phyloP scores from a whole-genome alignment of 805 yeast genomes.

The Ogataea minuta region DNA sequence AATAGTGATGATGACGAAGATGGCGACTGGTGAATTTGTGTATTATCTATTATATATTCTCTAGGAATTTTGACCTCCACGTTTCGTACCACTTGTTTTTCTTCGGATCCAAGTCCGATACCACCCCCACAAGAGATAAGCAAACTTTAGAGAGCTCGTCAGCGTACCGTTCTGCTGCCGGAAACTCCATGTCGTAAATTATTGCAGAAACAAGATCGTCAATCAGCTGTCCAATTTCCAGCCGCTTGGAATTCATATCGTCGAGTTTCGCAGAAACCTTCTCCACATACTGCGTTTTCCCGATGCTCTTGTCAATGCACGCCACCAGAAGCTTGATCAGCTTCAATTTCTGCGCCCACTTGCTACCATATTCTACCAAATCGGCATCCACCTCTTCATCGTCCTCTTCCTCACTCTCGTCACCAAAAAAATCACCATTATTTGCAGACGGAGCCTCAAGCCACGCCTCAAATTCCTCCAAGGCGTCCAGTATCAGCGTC shows the following conservation, averaged over 20 bases:
- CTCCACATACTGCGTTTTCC: constrained; percentile 31
- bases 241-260: constrained; percentile 42
- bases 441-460: constrained; percentile 53
- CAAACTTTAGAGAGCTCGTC: constrained; percentile 23
- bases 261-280: constrained; percentile 46
- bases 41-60: constrained; percentile 13
- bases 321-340: constrained; percentile 56
- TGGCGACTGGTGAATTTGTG: constrained; percentile 54
- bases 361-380: constrained; percentile 36
- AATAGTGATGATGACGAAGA: constrained; percentile 83
- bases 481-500: constrained; percentile 54
- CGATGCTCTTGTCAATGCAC: constrained; percentile 58
- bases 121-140: constrained; percentile 34
- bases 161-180: constrained; percentile 30
- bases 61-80: constrained; percentile 48
- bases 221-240: constrained; percentile 41
- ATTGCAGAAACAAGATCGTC: constrained; percentile 61
- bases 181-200: constrained; percentile 44
- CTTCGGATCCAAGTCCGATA: constrained; percentile 49
- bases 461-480: constrained; percentile 71
- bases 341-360: constrained; percentile 53
- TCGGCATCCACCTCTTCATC: constrained; percentile 25
- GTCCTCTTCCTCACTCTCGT: constrained; percentile 21
- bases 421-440: constrained; percentile 55
- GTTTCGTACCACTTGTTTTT: constrained; percentile 58